Base-by-base conservation (phyloP, 176 grass and related monocot genomes). In the Carex parvula region DNA sequence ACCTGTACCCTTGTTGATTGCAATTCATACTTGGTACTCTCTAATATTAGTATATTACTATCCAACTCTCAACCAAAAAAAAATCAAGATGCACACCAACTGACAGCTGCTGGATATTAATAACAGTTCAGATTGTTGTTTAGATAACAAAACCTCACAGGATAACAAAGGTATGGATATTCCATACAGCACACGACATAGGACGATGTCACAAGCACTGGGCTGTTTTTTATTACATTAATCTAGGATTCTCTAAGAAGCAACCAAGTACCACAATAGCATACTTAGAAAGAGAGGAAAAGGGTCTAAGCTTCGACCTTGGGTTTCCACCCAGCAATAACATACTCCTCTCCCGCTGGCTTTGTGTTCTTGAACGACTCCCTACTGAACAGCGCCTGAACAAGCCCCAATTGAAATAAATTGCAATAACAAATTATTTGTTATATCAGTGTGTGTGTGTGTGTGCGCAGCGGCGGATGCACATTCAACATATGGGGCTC, bases 351-450 rank as follows among this genome's bases (percentile, higher is more conserved):
- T 63, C 80, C 80, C 8, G 91, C 18, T 24, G 95, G 60, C 85
- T 93, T 93, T 14, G 93, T 99, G 83, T 95, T 99, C n/a, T 87
- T 17, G 33, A 99, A 99, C 0, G 96, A 99, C 50, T 95, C 93
- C 12, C 93, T 71, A 62, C 80, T 89, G 83, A 95, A 99, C 13
- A 98, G 85, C 15, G 86, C 62, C 96, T 98, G 89, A 33, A 1
- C 64, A 65, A 52, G 20, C 2, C 17, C 52, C 21, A 68, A 71
- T 58, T 0, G 5, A 5, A 48, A 46, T 5, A 14, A 26, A 33
- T 52, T 11, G n/a, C n/a, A n/a, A n/a, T n/a, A 74, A 22, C 21
- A 11, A 74, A 66, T 16, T 33, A 50, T 50, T 3, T 32, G 3
- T 3, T 14, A 30, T 65, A 26, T 39, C 0, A 39, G 37, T 39